Conservation (phyloP, 495 filamentous ascomycete species). For the Aspergillus sparsus region DNA sequence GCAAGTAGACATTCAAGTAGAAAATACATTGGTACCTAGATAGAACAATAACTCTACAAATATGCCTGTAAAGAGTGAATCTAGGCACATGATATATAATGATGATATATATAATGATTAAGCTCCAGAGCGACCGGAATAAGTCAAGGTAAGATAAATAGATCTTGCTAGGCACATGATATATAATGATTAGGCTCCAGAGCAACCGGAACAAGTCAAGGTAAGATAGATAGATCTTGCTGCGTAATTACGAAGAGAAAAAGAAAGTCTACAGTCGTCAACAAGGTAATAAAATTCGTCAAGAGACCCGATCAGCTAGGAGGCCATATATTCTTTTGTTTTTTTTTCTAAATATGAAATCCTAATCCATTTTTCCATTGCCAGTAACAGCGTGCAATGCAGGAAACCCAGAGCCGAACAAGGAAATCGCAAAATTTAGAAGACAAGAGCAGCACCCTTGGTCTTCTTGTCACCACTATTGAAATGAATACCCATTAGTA, state of each 20-base stretch:
- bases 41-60: no score
- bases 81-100: no score
- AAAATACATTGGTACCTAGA: no score
- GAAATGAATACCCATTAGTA: conserved; percentile 29
- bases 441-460: conserved; percentile 99
- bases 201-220: not conserved
- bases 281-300: conserved; percentile 26
- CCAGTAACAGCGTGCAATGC: conserved; percentile 49
- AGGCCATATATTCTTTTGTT: conserved; percentile 45
- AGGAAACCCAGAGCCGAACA: conserved; percentile 53
- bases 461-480: conserved; percentile 99
- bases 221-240: not conserved
- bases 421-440: conserved; percentile 66
- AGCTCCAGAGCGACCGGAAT: no score
- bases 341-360: conserved; percentile 49
- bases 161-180: no score
- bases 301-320: conserved; percentile 41
- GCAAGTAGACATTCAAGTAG: no score
- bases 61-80: no score
- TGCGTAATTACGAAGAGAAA: not conserved
- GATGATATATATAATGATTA: no score
- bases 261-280: conserved; percentile 3
- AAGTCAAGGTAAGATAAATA: not conserved
- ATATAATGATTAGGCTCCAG: not conserved
- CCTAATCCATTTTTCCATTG: conserved; percentile 54